phyloP scores from a whole-genome alignment of 257 asterid genomes.

The Solanum lignicaule region DNA sequence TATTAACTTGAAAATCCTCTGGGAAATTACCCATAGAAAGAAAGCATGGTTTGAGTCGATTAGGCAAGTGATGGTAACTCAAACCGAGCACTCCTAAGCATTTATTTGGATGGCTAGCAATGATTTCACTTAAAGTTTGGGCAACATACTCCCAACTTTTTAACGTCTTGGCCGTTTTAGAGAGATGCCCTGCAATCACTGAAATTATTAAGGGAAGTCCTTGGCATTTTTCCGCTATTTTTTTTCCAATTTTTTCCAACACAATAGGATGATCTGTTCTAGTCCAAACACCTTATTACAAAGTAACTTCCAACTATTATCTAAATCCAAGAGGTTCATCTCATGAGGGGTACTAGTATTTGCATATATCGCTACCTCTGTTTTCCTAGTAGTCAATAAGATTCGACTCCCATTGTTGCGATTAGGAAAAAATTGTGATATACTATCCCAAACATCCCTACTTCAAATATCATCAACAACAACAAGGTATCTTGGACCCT shows the following conservation, averaged over 20 bases:
- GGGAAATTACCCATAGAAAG: neutral
- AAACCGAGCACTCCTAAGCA: neutral
- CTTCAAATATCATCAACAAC: neutral
- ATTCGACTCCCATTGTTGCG: neutral
- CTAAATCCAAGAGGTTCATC: neutral
- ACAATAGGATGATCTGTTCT: neutral
- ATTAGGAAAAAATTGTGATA: neutral
- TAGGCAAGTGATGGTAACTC: slow-evolving; percentile 4
- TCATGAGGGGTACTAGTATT: neutral
- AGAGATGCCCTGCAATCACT: neutral
- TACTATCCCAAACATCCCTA: neutral
- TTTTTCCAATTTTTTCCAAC: neutral
- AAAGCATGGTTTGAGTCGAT: neutral
- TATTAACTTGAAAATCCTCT: neutral
- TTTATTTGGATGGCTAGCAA: neutral
- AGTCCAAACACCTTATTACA: neutral
- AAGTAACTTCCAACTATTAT: slow-evolving; percentile 1
- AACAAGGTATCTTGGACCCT: neutral
- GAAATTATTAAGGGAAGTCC: neutral
- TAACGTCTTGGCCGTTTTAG: neutral
- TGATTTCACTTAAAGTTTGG: neutral
- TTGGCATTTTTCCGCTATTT: neutral
- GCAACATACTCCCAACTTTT: neutral
- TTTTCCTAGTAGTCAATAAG: too few species aligned
- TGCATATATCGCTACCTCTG: neutral